Evolutionary conservation across 495 filamentous ascomycete genomes (phyloP), one percentile per base, ranked within the genome.

Genomic region (Xylaria nigripes): DNA sequence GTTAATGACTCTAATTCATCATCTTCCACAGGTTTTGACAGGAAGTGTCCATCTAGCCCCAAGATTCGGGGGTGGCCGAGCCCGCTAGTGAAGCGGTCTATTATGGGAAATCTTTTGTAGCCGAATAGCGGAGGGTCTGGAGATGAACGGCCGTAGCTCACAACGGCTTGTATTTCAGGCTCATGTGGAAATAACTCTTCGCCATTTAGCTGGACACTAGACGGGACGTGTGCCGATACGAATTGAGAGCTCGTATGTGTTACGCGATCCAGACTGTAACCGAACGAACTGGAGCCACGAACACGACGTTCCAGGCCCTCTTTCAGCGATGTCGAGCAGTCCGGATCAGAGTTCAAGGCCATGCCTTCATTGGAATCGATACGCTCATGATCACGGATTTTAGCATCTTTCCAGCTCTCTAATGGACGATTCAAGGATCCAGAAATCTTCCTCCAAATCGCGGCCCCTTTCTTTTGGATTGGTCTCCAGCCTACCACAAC

Each of bases 381-480:
- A 15, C 18, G 38, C 15, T 55, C 46, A 21, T 36, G 45, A 8
- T 27, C 32, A 29, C 40, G 13, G 9, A 16, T 41, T 16, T 29
- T 42, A 6, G n/a, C 27, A 21, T 48, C 46, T 40, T 53, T 66
- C 19, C 48, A 50, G 45, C 29, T 49, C 21, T 61, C 51, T 8
- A 48, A 40, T 15, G 61, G 49, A 23, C 59, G 54, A 44, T 30
- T 25, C 34, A 67, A 53, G 2, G 61, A 51, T 30, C 42, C 62
- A 15, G 64, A 67, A 6, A 67, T 63, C 58, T 29, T 62, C 30
- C 52, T 61, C 56, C 58, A 64, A 23, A 48, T 48, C 19, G 49
- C 59, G 44, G 25, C 53, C 41, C 46, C 60, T 57, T 54, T 50
- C 38, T 56, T 48, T 32, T 45, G 40, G 29, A 56, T 41, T 16